These are phyloP conservation scores for Epichloe aotearoae DNA, from an alignment of 2,329 filamentous ascomycete genomes.

Conservation along the genomic window DNA sequence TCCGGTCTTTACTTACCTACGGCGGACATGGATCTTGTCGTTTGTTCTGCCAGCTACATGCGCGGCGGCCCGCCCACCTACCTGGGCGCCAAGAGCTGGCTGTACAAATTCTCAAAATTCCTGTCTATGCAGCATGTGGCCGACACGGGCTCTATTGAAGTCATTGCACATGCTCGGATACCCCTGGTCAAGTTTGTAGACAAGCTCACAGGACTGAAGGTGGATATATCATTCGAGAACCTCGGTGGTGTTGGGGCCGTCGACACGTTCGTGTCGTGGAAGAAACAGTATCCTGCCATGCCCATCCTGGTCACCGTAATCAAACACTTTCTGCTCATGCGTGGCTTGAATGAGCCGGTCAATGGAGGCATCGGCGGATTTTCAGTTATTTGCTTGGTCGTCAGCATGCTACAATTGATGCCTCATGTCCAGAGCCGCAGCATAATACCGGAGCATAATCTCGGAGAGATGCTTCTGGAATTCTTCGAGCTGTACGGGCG, in stretches of 20 bases:
- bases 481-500: slow-evolving; percentile 88
- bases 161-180: slow-evolving; percentile 66
- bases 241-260: slow-evolving; percentile 67
- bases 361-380: slow-evolving; percentile 89
- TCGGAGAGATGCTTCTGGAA: slow-evolving; percentile 70
- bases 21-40: slow-evolving; percentile 88
- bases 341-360: slow-evolving; percentile 80
- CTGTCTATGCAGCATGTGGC: slow-evolving; percentile 45
- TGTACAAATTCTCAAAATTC: slow-evolving; percentile 50
- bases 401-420: slow-evolving; percentile 73
- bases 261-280: slow-evolving; percentile 71
- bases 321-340: slow-evolving; percentile 87
- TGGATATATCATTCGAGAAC: slow-evolving; percentile 95
- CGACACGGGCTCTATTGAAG: slow-evolving; percentile 43
- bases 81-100: slow-evolving; percentile 35
- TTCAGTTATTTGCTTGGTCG: slow-evolving; percentile 83
- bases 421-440: slow-evolving; percentile 52
- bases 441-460: slow-evolving; percentile 48
- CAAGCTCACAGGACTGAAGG: slow-evolving; percentile 59
- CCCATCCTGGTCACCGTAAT: slow-evolving; percentile 73
- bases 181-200: slow-evolving; percentile 88
- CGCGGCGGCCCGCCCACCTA: slow-evolving; percentile 35
- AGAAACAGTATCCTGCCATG: slow-evolving; percentile 67
- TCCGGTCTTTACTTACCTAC: slow-evolving; percentile 59
- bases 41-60: slow-evolving; percentile 50